Evolutionary conservation across 306 rosid species (phyloP).

Genomic region (Herpetospermum pedunculosum): DNA sequence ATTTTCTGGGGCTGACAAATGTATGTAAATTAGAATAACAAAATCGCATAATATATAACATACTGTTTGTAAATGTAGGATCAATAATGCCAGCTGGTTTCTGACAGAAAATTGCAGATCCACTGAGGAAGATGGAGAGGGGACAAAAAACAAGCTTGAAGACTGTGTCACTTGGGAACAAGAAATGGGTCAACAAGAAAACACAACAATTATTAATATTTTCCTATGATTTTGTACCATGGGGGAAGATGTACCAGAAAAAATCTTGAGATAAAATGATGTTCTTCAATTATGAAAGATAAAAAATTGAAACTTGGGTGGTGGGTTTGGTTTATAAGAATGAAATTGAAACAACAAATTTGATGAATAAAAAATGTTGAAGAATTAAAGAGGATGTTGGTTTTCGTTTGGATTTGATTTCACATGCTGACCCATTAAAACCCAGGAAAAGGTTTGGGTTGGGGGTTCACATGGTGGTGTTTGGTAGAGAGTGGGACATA

Average conservation of each 20-base stretch:
- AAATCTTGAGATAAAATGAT: not conserved
- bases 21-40: not conserved
- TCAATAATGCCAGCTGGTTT: conserved; percentile 1
- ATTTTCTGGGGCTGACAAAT: not conserved
- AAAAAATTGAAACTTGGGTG: not conserved
- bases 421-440: conserved; percentile 24
- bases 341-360: not conserved
- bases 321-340: too few relatives aligned
- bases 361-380: not conserved
- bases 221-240: not conserved
- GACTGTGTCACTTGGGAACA: conserved; percentile 10
- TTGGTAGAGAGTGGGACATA: conserved; percentile 18
- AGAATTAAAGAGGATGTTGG: conserved; percentile 1
- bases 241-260: conserved; percentile 2
- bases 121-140: not conserved
- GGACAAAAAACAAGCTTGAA: not conserved
- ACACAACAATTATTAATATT: not conserved
- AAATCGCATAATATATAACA: not conserved
- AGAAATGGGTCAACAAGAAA: conserved; percentile 10
- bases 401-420: conserved; percentile 1
- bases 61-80: not conserved
- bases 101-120: conserved; percentile 1
- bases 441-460: conserved; percentile 9
- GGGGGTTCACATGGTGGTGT: conserved; percentile 26
- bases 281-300: not conserved